Conservation (phyloP, 805 yeast species). For the Sugiyamaella floridensis region DNA sequence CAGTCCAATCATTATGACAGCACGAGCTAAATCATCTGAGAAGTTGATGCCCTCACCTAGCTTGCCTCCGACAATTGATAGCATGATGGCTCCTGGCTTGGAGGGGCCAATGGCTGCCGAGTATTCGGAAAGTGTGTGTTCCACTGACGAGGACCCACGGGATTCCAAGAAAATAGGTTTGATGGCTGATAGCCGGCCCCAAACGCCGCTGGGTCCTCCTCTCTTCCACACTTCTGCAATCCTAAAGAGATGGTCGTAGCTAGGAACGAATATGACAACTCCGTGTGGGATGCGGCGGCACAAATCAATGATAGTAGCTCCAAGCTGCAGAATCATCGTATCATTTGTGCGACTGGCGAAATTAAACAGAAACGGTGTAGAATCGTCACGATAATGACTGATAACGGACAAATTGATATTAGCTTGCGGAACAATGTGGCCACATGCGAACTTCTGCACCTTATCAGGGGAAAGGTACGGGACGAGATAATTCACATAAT, state of each 20-base stretch:
- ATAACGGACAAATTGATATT: slow-evolving; percentile 60
- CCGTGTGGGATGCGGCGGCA: slow-evolving; percentile 57
- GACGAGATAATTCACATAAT: slow-evolving; percentile 57
- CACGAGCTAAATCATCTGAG: slow-evolving; percentile 79
- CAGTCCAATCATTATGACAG: slow-evolving; percentile 77
- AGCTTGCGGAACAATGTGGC: slow-evolving; percentile 70
- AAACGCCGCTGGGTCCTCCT: slow-evolving; percentile 15
- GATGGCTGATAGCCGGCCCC: slow-evolving; percentile 29
- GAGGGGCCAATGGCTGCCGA: slow-evolving; percentile 33
- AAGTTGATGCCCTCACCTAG: slow-evolving; percentile 92
- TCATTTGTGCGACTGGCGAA: slow-evolving; percentile 52
- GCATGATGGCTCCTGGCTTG: slow-evolving; percentile 52
- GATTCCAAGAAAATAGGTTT: slow-evolving; percentile 49
- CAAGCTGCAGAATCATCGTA: slow-evolving; percentile 44
- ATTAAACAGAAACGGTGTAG: slow-evolving; percentile 50
- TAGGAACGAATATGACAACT: slow-evolving; percentile 75
- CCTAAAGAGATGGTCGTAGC: slow-evolving; percentile 63
- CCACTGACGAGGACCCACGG: slow-evolving; percentile 35
- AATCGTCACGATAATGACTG: slow-evolving; percentile 22
- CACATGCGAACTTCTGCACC: slow-evolving; percentile 60
- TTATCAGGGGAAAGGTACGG: slow-evolving; percentile 43
- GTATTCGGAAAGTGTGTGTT: slow-evolving; percentile 45
- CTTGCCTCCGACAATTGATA: slow-evolving; percentile 89
- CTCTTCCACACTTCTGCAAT: slow-evolving; percentile 48
- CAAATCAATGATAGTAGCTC: slow-evolving; percentile 41